Evolutionary conservation across 2,329 filamentous ascomycete species (phyloP).

Genomic region (Ceratocystis colombiana): DNA sequence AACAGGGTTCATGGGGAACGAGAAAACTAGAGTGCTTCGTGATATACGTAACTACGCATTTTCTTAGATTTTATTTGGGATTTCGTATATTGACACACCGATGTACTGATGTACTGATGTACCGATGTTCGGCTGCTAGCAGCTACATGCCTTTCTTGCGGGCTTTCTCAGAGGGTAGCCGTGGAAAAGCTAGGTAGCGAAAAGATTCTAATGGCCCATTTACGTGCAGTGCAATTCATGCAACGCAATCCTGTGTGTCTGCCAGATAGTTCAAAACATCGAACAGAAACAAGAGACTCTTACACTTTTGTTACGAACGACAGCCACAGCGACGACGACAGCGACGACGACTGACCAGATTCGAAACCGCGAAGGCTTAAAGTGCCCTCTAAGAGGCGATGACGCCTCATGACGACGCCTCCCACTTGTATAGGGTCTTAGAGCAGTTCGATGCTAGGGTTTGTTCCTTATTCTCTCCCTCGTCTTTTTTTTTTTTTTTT

Average conservation of each 20-base stretch:
- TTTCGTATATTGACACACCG: neutral
- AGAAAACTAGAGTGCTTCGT: neutral
- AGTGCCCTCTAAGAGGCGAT: neutral
- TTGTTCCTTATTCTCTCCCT: neutral
- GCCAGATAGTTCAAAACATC: neutral
- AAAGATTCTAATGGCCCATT: too few species aligned
- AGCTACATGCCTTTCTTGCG: too few species aligned
- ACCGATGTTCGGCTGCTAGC: neutral
- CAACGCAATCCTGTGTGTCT: too few species aligned
- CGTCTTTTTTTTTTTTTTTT: neutral
- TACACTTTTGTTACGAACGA: neutral
- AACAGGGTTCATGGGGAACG: neutral
- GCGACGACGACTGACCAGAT: too few species aligned
- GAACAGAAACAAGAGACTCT: neutral
- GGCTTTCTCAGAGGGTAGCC: too few species aligned
- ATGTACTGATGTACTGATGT: neutral
- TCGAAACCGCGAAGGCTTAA: too few species aligned
- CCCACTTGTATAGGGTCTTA: neutral
- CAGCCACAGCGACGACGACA: too few species aligned
- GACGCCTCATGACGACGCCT: neutral
- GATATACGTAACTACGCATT: neutral
- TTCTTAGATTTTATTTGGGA: neutral
- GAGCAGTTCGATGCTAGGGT: too few species aligned
- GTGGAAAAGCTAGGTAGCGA: too few species aligned
- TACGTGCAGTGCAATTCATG: neutral